Evolutionary conservation across 768 basidiomycete genomes (phyloP).

Genomic region (Russula olivacea): DNA sequence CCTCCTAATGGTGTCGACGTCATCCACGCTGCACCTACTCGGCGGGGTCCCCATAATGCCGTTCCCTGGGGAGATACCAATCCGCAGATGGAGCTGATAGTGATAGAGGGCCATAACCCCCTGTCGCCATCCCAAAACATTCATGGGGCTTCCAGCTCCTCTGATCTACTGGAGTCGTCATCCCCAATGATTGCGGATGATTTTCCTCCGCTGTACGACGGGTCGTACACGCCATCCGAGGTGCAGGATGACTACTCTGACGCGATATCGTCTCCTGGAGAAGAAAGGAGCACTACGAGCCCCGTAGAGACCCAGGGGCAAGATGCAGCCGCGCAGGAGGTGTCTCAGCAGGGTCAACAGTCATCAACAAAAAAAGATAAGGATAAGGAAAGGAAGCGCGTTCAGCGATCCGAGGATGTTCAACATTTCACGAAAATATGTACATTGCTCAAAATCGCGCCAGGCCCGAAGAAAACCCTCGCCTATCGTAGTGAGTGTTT

Average conservation of each 20-base stretch:
- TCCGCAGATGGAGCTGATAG: neutral
- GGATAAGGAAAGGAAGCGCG: neutral
- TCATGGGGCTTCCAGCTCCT: neutral
- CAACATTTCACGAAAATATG: neutral
- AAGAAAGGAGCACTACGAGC: neutral
- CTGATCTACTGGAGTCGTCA: neutral
- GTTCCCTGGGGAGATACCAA: neutral
- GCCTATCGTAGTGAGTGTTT: neutral
- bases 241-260: neutral
- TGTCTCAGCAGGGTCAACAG: neutral
- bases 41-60: neutral
- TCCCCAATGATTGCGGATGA: neutral
- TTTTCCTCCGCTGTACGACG: no score
- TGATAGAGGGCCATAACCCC: neutral
- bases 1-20: neutral
- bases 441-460: neutral
- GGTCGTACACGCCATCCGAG: neutral
- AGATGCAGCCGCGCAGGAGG: neutral
- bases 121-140: neutral
- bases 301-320: no score
- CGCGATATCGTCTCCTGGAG: neutral
- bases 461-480: neutral
- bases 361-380: neutral
- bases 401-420: neutral
- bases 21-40: no score